Base-by-base conservation (phyloP, 129 eudicot species). In the Artemisia annua region DNA sequence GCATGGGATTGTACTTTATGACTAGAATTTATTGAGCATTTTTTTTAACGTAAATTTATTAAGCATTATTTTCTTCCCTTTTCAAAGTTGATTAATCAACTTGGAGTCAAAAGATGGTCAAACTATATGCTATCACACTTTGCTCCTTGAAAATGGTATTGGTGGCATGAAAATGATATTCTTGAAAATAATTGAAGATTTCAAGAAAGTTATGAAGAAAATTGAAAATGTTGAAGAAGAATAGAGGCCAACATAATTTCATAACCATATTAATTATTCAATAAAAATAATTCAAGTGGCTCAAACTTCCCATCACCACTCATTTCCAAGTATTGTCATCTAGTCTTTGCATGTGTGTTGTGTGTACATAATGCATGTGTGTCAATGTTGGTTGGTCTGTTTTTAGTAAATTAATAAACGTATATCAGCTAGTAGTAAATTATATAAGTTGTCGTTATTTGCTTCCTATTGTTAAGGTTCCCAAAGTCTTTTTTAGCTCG, bases 301-400 rank as follows among this genome's bases (percentile, higher is more conserved):
- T 48, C 68, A 72, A 72, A 72, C 59, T 59, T 72, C 59, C 76
- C 69, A 60, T 72, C 76, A 60, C 76, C 69, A 72, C 76, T 72
- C 75, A 39, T 70, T 70, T 43, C 61, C 52, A 59, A 14, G 17
- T 58, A 71, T 71, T 71, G 67, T 71, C 76, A 46, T 58, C 10
- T 71, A 71, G 57, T 59, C 57, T 71, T 58, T 71, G 76, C 24
- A 71, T 71, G 76, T 49, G 72, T 15, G 52, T 65, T 57, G 22
- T 61, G n/a, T 61, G 67, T 48, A 35, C 7, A 14, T 63, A 32
- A 1, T 30, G 30, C 5, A 70, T 18, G 26, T 58, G 58, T 58
- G 66, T 51, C 72, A 48, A 67, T 12, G 50, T n/a, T 49, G 72
- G 57, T 52, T 67, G 72, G 26, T 24, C 20, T 48, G 32, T 22